These are phyloP conservation scores for Paracamarosporium sp. DNA, from an alignment of 2,329 filamentous ascomycete species.

Conservation along the genomic window DNA sequence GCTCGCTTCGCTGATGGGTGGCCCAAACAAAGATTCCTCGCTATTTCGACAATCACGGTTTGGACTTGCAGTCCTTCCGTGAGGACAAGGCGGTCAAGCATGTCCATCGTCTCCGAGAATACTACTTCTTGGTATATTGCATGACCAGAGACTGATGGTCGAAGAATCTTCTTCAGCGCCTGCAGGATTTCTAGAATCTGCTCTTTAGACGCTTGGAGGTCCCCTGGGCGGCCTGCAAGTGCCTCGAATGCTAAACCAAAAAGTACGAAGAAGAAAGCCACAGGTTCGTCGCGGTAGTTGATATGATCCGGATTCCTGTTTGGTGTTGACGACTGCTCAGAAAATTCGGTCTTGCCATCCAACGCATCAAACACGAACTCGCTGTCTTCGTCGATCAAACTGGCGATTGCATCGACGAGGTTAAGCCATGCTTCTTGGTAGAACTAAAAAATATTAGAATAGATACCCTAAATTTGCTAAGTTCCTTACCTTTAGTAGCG, in stretches of 20 bases:
- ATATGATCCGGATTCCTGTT: slow-evolving; percentile 74
- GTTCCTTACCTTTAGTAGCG: slow-evolving; percentile 70
- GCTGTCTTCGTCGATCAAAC: slow-evolving; percentile 95
- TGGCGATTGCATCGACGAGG: slow-evolving; percentile 95
- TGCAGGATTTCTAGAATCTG: slow-evolving; percentile 88
- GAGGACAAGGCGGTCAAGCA: slow-evolving; percentile 88
- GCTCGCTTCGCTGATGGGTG: slow-evolving; percentile 85
- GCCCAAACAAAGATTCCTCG: slow-evolving; percentile 84
- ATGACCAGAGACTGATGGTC: slow-evolving; percentile 92
- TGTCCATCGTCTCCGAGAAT: slow-evolving; percentile 96
- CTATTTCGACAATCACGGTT: slow-evolving; percentile 91
- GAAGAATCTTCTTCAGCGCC: slow-evolving; percentile 92
- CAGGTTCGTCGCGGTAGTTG: slow-evolving; percentile 96
- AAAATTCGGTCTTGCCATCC: slow-evolving; percentile 73
- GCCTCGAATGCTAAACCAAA: slow-evolving; percentile 98
- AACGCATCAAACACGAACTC: slow-evolving; percentile 97
- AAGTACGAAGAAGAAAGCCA: slow-evolving; percentile 98
- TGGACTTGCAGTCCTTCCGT: slow-evolving; percentile 92
- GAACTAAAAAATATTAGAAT: slow-evolving; percentile 60
- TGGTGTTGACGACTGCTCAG: slow-evolving; percentile 31
- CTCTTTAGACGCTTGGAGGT: slow-evolving; percentile 73
- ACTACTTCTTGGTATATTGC: slow-evolving; percentile 96
- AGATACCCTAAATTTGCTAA: neutral
- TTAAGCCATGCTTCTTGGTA: slow-evolving; percentile 98
- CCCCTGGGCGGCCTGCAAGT: slow-evolving; percentile 79